Base-by-base conservation (phyloP, 2,329 filamentous ascomycete species). In the Epichloe baconii region DNA sequence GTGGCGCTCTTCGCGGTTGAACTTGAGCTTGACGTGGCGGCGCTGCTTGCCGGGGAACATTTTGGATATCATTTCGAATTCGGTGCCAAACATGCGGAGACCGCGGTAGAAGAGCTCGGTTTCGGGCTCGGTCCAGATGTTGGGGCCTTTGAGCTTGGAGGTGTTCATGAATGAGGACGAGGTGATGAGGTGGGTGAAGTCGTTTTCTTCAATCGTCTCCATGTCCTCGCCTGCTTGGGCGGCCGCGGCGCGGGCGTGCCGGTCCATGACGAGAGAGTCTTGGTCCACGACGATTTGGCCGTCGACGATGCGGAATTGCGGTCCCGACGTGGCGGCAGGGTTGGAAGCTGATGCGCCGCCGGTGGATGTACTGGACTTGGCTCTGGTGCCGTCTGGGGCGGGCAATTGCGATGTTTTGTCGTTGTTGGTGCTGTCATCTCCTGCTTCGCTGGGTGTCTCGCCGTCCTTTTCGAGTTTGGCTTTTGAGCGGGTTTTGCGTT, bases 11-110 rank as follows among this genome's bases (percentile, higher is more conserved):
- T 93, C 88, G 54, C 83, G 82, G 59, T 83, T 86, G 68, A 88
- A 93, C 64, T 93, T 93, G 56, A 84, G 76, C 69, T 91, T 91
- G 68, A 93, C 77, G 64, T 86, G 80, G 35, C 83, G 78, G 17
- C 88, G 77, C 53, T 78, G 85, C 61, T 84, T 82, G 55, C 78
- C 77, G 1, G 81, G 78, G 61, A 94, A 90, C 76, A 89, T 81
- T 58, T 80, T 79, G 53, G 79, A 77, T 58, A 94, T 89, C 68
- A 87, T 86, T 63, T 83, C 77, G 62, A 93, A 94, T 63, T 91
- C 86, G 1, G 86, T 91, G 51, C 88, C 88, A 61, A 88, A 90
- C 75, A 84, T 85, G 52, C 74, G 70, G 2, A 94, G 73, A 1
- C 80, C 83, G 31, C 82, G 77, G 70, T 89, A 93, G 68, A 93